Conservation (phyloP, 2,329 filamentous ascomycete species). For the Fusarium ramigenum region DNA sequence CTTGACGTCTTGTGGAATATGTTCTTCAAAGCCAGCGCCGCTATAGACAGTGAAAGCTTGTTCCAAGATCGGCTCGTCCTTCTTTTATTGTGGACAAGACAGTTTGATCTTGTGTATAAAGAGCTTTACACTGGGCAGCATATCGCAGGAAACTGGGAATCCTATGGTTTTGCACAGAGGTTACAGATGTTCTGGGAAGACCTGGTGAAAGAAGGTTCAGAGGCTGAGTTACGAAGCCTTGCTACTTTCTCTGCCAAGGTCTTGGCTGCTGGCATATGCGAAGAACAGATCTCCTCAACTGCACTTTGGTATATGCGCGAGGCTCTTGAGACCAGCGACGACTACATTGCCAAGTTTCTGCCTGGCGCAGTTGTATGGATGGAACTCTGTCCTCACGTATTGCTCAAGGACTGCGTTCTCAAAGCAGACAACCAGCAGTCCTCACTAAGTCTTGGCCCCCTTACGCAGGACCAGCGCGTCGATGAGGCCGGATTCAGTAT, state of each 20-base stretch:
- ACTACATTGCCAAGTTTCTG: neutral
- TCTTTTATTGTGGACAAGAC: neutral
- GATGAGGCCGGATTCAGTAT: neutral
- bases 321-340: neutral
- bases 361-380: neutral
- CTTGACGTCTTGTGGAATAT: neutral
- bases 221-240: neutral
- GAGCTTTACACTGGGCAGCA: neutral
- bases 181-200: neutral
- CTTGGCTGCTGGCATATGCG: neutral
- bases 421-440: too few species aligned
- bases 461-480: neutral
- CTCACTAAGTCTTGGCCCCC: neutral
- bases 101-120: neutral
- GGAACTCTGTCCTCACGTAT: neutral
- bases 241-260: conserved; percentile 6
- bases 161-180: neutral
- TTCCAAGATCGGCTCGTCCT: conserved; percentile 8
- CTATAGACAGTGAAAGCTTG: neutral
- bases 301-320: conserved; percentile 1
- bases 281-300: neutral
- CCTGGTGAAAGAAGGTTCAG: neutral
- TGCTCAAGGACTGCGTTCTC: neutral
- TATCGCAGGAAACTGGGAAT: neutral
- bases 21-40: neutral